Conservation (phyloP, 495 filamentous ascomycete genomes). For the Cercophora scortea region DNA sequence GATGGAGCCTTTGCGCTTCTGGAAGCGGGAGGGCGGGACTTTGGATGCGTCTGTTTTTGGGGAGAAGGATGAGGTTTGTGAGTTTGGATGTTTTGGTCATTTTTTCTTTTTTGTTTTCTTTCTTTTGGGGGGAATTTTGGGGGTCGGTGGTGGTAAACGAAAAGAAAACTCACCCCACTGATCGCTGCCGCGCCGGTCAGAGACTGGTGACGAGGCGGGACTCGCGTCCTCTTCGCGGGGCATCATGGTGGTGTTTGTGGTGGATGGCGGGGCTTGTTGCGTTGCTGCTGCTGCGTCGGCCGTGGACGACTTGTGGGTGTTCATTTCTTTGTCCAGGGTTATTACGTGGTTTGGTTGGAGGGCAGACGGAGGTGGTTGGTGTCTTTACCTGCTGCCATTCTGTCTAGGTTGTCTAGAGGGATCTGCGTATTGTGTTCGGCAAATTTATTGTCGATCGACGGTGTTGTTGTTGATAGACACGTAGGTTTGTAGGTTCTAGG, state of each 20-base stretch:
- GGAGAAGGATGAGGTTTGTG: background rate
- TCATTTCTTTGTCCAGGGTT: background rate
- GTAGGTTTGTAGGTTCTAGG: background rate
- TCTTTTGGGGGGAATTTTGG: background rate
- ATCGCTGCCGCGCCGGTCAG: constrained; percentile 17
- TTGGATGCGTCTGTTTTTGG: constrained; percentile 48
- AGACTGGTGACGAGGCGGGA: background rate
- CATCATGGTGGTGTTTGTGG: background rate
- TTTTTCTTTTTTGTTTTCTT: too few relatives aligned
- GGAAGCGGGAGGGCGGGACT: constrained; percentile 53
- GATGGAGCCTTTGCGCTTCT: constrained; percentile 56
- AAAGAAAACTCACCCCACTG: constrained; percentile 35
- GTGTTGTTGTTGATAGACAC: background rate
- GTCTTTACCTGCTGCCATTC: background rate
- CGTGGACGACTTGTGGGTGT: background rate
- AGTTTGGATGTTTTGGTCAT: too few relatives aligned
- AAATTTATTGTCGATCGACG: background rate
- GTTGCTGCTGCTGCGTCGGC: background rate
- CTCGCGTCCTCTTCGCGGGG: background rate
- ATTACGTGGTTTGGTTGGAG: background rate
- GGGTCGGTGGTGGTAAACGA: background rate
- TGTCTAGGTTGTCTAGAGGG: background rate
- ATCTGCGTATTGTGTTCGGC: background rate
- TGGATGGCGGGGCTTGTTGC: background rate
- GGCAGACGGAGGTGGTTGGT: background rate